Conservation (phyloP, 805 yeast species). For the Myxozyma udenii region DNA sequence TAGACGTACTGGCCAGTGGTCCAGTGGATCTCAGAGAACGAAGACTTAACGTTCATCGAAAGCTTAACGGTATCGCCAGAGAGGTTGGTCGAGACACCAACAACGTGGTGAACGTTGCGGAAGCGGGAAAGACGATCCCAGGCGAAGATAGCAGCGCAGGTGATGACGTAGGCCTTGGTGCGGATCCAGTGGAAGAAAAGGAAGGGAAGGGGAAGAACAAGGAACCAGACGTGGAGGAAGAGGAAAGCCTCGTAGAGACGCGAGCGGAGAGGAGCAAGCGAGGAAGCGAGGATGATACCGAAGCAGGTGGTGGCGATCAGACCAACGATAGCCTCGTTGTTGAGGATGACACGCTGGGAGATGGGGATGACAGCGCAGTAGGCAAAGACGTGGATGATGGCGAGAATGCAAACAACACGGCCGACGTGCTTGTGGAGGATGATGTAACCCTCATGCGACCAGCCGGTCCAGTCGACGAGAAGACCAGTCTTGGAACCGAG, state of each 20-base stretch:
- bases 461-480: constrained; percentile 29
- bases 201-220: constrained; percentile 28
- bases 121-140: constrained; percentile 28
- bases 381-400: constrained; percentile 29
- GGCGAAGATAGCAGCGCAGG: constrained; percentile 28
- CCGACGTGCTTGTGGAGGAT: constrained; percentile 30
- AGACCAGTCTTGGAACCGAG: constrained; percentile 31
- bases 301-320: constrained; percentile 30
- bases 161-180: constrained; percentile 28
- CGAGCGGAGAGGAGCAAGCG: constrained; percentile 27
- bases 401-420: constrained; percentile 27
- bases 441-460: constrained; percentile 31
- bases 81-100: constrained; percentile 22
- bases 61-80: constrained; percentile 30
- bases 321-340: constrained; percentile 29
- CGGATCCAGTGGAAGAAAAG: constrained; percentile 30
- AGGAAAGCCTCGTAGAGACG: constrained; percentile 27
- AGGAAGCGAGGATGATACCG: constrained; percentile 27
- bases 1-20: constrained; percentile 32
- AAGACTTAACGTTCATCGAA: constrained; percentile 23
- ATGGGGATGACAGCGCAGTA: constrained; percentile 30
- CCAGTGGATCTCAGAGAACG: constrained; percentile 30
- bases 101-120: constrained; percentile 26
- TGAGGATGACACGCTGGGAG: constrained; percentile 21
- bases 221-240: constrained; percentile 28